Evolutionary conservation across 495 filamentous ascomycete genomes (phyloP).

Genomic region (Penicillium turbatum): DNA sequence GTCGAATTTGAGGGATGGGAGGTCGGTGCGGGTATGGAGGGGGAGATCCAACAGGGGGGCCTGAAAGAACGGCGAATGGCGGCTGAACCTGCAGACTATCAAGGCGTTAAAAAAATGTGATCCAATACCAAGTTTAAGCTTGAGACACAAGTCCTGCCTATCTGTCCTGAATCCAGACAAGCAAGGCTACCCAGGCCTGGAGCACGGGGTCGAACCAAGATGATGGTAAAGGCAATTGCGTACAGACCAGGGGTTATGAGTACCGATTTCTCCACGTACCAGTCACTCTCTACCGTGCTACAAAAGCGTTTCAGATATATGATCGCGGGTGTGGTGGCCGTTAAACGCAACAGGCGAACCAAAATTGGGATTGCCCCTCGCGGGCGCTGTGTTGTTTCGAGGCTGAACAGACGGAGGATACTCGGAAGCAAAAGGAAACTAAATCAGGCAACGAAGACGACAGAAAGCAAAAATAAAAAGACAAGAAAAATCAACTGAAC

Average conservation of each 20-base stretch:
- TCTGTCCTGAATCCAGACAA: background rate
- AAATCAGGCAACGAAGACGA: background rate
- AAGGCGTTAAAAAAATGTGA: constrained; percentile 11
- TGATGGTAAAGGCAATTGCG: constrained; percentile 5
- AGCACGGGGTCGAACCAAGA: constrained; percentile 4
- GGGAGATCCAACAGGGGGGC: constrained; percentile 23
- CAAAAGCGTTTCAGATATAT: constrained; percentile 26
- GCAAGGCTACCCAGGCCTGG: constrained; percentile 10
- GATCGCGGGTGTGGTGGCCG: constrained; percentile 24
- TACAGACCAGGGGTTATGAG: constrained; percentile 3
- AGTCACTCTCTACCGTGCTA: constrained; percentile 6
- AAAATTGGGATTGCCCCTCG: constrained; percentile 26
- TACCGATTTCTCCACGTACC: constrained; percentile 12
- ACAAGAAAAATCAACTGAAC: constrained; percentile 5
- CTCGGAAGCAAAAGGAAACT: constrained; percentile 1
- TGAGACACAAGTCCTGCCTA: constrained; percentile 10
- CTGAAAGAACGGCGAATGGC: constrained; percentile 18
- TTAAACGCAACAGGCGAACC: constrained; percentile 19
- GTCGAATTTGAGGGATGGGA: constrained; percentile 3
- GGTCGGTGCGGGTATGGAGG: constrained; percentile 18
- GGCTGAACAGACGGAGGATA: background rate
- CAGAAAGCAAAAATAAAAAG: background rate
- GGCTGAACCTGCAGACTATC: constrained; percentile 20
- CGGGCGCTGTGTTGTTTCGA: constrained; percentile 12
- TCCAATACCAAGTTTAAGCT: constrained; percentile 14